phyloP scores from a whole-genome alignment of 352 stramenopile genomes.

The Globisporangium nunn region DNA sequence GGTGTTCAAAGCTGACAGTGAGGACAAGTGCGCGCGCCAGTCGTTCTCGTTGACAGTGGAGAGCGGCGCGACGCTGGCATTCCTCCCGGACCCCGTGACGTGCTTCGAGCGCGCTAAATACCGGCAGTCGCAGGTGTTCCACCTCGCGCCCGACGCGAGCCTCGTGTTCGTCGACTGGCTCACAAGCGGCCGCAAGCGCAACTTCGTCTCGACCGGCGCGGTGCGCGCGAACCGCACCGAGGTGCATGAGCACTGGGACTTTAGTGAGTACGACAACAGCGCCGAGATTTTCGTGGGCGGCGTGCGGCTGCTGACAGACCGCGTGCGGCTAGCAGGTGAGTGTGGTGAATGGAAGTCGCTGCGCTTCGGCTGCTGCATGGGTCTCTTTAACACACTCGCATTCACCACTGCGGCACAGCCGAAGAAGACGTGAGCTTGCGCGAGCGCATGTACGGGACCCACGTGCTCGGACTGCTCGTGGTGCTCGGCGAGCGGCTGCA shows the following conservation, averaged over 20 bases:
- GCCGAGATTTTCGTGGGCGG: constrained; percentile 52
- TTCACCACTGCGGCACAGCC: constrained; percentile 22
- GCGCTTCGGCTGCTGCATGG: not conserved
- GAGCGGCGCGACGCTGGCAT: constrained; percentile 49
- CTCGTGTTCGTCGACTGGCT: constrained; percentile 83
- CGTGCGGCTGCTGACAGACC: constrained; percentile 52
- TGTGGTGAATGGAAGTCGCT: not conserved
- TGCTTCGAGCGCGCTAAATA: constrained; percentile 75
- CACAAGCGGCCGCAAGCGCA: constrained; percentile 79
- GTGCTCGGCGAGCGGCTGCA: constrained; percentile 51
- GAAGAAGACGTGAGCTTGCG: constrained; percentile 61
- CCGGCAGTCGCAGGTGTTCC: constrained; percentile 56
- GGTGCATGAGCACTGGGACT: constrained; percentile 74
- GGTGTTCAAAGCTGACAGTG: constrained; percentile 66
- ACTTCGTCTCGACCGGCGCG: constrained; percentile 55
- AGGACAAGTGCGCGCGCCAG: constrained; percentile 43
- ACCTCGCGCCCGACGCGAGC: constrained; percentile 34
- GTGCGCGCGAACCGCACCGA: constrained; percentile 54
- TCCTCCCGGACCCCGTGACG: constrained; percentile 74
- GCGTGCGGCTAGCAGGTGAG: constrained; percentile 54
- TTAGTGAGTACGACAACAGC: constrained; percentile 64
- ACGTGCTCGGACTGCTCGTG: constrained; percentile 69
- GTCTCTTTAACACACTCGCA: too few relatives aligned
- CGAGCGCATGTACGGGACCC: constrained; percentile 66
- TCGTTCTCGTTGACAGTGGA: constrained; percentile 42